Evolutionary conservation across 495 filamentous ascomycete genomes (phyloP).

Genomic region (Beverwykella pulmonaria): DNA sequence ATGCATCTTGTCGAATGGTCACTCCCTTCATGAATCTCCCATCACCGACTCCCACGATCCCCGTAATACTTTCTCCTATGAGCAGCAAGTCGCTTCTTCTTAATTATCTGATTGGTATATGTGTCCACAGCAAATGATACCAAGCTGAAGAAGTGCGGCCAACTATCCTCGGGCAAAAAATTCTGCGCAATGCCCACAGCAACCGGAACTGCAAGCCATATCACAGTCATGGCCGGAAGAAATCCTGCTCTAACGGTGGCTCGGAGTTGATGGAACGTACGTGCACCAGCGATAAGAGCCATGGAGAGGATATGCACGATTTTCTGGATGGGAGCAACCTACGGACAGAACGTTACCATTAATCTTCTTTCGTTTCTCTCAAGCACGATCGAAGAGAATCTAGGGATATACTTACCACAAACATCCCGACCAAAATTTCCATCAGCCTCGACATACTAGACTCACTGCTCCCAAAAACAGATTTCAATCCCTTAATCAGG

Average conservation of each 20-base stretch:
- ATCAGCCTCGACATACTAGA: too few species aligned
- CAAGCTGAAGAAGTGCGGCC: background rate
- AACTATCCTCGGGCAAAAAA: background rate
- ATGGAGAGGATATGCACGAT: background rate
- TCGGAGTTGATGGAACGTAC: background rate
- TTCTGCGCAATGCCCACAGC: background rate
- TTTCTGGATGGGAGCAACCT: background rate
- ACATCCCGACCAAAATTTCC: too few species aligned
- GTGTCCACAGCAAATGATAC: background rate
- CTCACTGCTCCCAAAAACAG: too few species aligned
- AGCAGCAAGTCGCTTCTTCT: conserved; percentile 4
- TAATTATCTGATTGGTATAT: background rate
- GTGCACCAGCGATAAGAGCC: background rate
- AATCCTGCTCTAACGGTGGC: background rate
- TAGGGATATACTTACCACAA: too few species aligned
- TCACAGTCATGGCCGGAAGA: background rate
- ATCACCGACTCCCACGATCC: background rate
- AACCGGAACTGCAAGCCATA: background rate
- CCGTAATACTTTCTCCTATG: background rate
- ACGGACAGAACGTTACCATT: too few species aligned
- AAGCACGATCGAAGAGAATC: too few species aligned
- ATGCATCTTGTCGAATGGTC: too few species aligned
- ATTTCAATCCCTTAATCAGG: too few species aligned
- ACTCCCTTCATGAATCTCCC: too few species aligned
- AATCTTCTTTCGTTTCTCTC: too few species aligned